Evolutionary conservation across 306 rosid genomes (phyloP), one percentile per base, ranked within the genome.

Genomic region (Alnus rubra): DNA sequence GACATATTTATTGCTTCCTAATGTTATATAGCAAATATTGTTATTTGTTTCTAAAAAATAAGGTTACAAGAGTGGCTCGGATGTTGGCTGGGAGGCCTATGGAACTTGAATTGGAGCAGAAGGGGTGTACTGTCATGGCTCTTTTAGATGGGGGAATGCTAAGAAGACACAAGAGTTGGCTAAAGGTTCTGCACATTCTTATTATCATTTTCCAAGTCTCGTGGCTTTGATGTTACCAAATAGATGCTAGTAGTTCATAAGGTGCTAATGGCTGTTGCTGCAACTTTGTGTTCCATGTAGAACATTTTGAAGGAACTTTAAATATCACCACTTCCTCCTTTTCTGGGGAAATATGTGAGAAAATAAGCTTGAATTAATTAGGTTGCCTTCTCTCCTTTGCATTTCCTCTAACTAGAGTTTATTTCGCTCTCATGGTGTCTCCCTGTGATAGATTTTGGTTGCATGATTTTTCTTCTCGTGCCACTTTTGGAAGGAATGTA

Each of bases 61-160:
- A 94, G 98, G 97, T 95, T 53, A 84, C 99, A 2, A 95, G 86
- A 84, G 96, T 95, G 86, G 97, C 99, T 69, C 81, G 98, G 86
- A 81, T 83, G 81, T 82, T 95, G 81, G 97, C 94, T 0, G 89
- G 89, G 48, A 91, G 82, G 87, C 91, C 93, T 35, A 64, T 56
- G 7, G 92, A 84, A 69, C 75, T 83, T 23, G 86, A 86, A 79
- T 69, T 65, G 78, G 99, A 86, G 84, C 89, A 84, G 73, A 91
- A 88, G 75, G 84, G 85, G 35, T 90, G 88, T 81, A 86, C 88
- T 70, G 89, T 91, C 79, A 95, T 95, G 99, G 94, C 97, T 84
- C 88, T 95, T 78, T 90, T 95, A 74, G 99, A 95, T 67, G 98
- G 98, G 74, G 99, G 99, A 87, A 86, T 91, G 73, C 82, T 95